Conservation (phyloP, 2,329 filamentous ascomycete species). For the Verticillium dahliae region DNA sequence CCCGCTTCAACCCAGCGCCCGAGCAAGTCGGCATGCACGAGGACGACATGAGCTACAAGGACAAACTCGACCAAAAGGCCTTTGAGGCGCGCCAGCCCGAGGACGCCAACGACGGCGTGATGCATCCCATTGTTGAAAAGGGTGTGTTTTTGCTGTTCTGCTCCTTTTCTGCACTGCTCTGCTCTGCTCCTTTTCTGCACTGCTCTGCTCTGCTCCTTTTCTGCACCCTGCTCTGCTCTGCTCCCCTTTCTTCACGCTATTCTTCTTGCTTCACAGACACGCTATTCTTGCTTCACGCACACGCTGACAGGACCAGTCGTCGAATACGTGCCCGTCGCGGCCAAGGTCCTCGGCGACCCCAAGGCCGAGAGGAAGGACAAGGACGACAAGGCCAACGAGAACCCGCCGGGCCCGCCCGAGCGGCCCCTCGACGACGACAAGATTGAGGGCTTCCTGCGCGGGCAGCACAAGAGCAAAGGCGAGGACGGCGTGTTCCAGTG, state of each 20-base stretch:
- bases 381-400: conserved; percentile 5
- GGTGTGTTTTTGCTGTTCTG: conserved; percentile 19
- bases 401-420: conserved; percentile 27
- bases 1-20: background rate
- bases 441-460: conserved; percentile 46
- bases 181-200: background rate
- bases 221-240: too few relatives aligned
- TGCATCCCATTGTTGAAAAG: conserved; percentile 34
- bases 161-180: background rate
- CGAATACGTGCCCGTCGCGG: conserved; percentile 35
- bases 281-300: background rate
- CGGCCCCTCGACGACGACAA: conserved; percentile 38
- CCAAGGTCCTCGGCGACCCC: conserved; percentile 31
- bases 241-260: too few relatives aligned
- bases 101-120: conserved; percentile 12
- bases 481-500: conserved; percentile 18
- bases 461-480: conserved; percentile 42
- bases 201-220: too few relatives aligned
- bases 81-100: conserved; percentile 21
- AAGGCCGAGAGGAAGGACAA: conserved; percentile 16
- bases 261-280: too few relatives aligned
- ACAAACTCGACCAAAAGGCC: conserved; percentile 36
- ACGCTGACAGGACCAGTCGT: conserved; percentile 23
- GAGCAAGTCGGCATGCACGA: background rate
- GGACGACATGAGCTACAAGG: conserved; percentile 27